Evolutionary conservation across 1,139 yeast species (phyloP).

Genomic region (Spencermartinsiella ligniputridi): DNA sequence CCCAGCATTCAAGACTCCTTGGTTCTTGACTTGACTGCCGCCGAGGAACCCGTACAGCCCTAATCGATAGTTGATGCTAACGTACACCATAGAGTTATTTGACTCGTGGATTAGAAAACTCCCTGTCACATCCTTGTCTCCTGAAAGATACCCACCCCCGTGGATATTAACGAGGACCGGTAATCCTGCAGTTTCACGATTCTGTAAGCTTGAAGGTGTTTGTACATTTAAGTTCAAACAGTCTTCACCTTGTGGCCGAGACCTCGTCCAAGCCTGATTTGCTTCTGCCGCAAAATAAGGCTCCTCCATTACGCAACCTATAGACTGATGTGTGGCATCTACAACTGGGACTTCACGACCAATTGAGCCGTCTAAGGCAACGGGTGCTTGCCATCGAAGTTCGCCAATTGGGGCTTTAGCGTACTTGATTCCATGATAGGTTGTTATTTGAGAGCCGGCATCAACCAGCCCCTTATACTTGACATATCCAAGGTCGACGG

Average conservation of each 20-base stretch:
- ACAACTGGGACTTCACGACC: background rate
- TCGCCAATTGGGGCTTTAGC: constrained; percentile 11
- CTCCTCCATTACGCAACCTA: background rate
- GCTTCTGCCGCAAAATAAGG: background rate
- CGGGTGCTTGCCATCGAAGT: constrained; percentile 9
- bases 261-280: background rate
- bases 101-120: constrained; percentile 9
- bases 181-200: constrained; percentile 11
- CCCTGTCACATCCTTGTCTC: constrained; percentile 7
- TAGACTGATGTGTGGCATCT: constrained; percentile 3
- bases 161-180: constrained; percentile 15
- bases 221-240: constrained; percentile 22
- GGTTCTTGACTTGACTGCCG: constrained; percentile 20
- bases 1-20: constrained; percentile 25
- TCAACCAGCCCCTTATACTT: constrained; percentile 6
- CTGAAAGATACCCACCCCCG: constrained; percentile 15
- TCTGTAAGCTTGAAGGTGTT: constrained; percentile 20
- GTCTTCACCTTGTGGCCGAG: constrained; percentile 16
- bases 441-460: background rate
- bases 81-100: constrained; percentile 16
- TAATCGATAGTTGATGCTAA: constrained; percentile 29
- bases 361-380: background rate
- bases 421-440: constrained; percentile 6
- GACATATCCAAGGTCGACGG: constrained; percentile 3
- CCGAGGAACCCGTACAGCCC: constrained; percentile 34